Conservation (phyloP, 495 filamentous ascomycete genomes). For the Lepidopterella palustris region DNA sequence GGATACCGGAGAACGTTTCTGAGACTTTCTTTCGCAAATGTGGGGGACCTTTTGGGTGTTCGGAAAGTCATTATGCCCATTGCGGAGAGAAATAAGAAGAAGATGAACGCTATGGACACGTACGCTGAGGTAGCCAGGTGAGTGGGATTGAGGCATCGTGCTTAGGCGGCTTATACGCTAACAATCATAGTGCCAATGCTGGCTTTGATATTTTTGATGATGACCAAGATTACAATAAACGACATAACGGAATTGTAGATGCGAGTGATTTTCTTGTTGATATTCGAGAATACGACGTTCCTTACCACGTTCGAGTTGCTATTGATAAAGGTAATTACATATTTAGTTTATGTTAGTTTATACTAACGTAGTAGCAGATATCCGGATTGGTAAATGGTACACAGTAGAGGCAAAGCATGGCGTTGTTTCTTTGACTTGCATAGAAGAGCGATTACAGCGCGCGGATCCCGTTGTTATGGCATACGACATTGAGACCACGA, state of each 20-base stretch:
- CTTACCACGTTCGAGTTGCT: conserved; percentile 96
- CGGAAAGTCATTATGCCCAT: conserved; percentile 78
- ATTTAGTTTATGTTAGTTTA: neutral
- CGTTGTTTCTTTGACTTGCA: conserved; percentile 66
- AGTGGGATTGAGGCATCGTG: conserved; percentile 27
- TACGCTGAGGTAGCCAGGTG: conserved; percentile 94
- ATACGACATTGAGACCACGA: conserved; percentile 97
- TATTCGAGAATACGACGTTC: conserved; percentile 98
- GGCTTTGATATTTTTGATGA: conserved; percentile 97
- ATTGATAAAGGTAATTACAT: conserved; percentile 71
- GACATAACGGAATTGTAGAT: conserved; percentile 73
- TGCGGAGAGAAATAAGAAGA: conserved; percentile 94
- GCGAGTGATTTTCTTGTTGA: conserved; percentile 97
- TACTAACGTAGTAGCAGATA: conserved; percentile 48
- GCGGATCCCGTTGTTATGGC: conserved; percentile 95
- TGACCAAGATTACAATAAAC: conserved; percentile 75
- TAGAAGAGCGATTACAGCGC: conserved; percentile 81
- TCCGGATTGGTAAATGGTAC: conserved; percentile 97
- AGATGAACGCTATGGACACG: conserved; percentile 91
- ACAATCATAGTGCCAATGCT: conserved; percentile 58
- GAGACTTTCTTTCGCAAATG: conserved; percentile 79
- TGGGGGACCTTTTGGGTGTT: conserved; percentile 74
- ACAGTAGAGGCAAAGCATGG: conserved; percentile 92
- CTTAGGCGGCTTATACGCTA: conserved; percentile 27
- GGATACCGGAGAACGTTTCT: conserved; percentile 84